Percentiles rank a stretch among this genome's conserved stretches.
These are phyloP conservation scores for Madurella fahalii DNA, from an alignment of 2,329 filamentous ascomycete genomes.

Conservation along the genomic window DNA sequence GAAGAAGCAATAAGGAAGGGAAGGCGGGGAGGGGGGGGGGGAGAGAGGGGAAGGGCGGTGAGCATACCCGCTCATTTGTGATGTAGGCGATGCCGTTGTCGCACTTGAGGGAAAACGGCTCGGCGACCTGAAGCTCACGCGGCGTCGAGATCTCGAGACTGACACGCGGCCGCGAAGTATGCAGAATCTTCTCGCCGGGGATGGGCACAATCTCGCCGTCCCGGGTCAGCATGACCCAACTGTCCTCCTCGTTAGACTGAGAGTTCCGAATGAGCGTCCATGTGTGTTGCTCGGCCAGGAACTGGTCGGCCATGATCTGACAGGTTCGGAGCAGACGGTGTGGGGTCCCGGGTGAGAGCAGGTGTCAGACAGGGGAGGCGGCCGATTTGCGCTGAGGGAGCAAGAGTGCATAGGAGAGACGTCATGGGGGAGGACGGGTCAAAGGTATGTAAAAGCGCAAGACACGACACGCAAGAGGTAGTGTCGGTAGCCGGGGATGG, in stretches of 20 bases:
- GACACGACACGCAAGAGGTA: slow-evolving; percentile 3
- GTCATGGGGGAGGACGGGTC: slow-evolving; percentile 15
- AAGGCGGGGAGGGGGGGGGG: slow-evolving; percentile 5
- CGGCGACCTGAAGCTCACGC: slow-evolving; percentile 58
- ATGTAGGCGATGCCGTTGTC: slow-evolving; percentile 73
- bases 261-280: slow-evolving; percentile 40
- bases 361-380: slow-evolving; percentile 8
- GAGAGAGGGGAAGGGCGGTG: slow-evolving; percentile 3
- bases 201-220: slow-evolving; percentile 73
- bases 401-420: slow-evolving; percentile 12
- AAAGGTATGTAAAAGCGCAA: slow-evolving; percentile 1
- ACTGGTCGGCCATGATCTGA: slow-evolving; percentile 37
- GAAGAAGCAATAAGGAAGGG: too few relatives aligned
- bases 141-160: slow-evolving; percentile 70
- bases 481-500: neutral
- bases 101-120: slow-evolving; percentile 66
- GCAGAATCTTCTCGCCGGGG: slow-evolving; percentile 76
- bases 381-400: slow-evolving; percentile 7
- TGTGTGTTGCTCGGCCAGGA: slow-evolving; percentile 34
- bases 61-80: slow-evolving; percentile 75
- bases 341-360: slow-evolving; percentile 17
- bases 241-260: slow-evolving; percentile 50
- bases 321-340: slow-evolving; percentile 4
- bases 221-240: slow-evolving; percentile 89
- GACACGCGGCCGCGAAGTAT: slow-evolving; percentile 75